Evolutionary conservation across 139 green algal genomes (phyloP), one percentile per base, ranked within the genome.

Genomic region (Gonium pectorale): DNA sequence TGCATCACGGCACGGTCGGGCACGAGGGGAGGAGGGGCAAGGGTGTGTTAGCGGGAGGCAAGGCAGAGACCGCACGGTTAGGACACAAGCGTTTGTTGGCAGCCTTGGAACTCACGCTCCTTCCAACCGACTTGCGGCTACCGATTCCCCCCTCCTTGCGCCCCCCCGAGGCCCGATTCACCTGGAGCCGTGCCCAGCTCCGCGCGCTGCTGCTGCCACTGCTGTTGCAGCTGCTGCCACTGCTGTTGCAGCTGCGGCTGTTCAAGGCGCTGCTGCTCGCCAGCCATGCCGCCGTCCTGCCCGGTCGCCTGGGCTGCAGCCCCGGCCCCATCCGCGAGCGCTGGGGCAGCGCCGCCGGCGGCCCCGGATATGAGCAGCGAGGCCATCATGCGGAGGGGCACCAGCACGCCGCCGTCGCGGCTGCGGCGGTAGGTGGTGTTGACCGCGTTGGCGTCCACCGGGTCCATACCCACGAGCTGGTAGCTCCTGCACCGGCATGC

Each of bases 381-480:
- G 31, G 78, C 31, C 62, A 84, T 66, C 43, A 84, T 26, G 6
- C 46, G 43, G 37, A 84, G 22, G 37, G 78, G 78, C 46, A 84
- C 78, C 63, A 56, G 11, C 31, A 75, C 63, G 11, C 41, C 44
- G 4, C 78, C 78, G 44, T 66, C 78, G 0, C 38, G 59, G 1
- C 60, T 59, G 4, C 78, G 60, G 5, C 43, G 77, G 19, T 73
- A 24, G 5, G 60, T 7, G 11, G 71, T 43, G 5, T 43, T 15
- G 69, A 17, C 13, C 24, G 3, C 6, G 40, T 17, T 5, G 7
- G 44, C 7, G 27, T 49, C 22, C 41, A 8, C 22, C 4, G 27
- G 11, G 35, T 29, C n/a, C 6, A 11, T 44, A 5, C 78, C 78
- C 22, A 84, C 35, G 33, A 84, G 78, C 24, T 54, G 35, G 31